Conservation (phyloP, 805 yeast species). For the Priceomyces medius region DNA sequence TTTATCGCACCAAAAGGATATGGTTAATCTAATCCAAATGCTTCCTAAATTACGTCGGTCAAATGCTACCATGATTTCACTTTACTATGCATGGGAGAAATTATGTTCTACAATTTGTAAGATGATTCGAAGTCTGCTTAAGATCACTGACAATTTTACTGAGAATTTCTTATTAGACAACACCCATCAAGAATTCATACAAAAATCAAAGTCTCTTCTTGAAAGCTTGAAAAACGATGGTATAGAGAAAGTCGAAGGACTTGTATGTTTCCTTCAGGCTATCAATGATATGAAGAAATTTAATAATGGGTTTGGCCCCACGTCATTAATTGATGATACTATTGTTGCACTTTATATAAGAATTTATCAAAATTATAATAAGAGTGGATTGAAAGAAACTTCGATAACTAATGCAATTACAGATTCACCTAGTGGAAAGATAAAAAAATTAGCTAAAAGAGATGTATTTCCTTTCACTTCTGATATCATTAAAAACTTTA, state of each 20-base stretch:
- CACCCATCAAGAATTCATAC: constrained; percentile 43
- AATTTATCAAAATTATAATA: constrained; percentile 33
- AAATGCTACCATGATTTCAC: constrained; percentile 70
- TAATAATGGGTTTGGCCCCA: constrained; percentile 80
- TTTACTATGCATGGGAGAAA: constrained; percentile 65
- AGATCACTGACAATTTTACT: constrained; percentile 46
- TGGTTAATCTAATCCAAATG: constrained; percentile 57
- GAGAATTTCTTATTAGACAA: constrained; percentile 51
- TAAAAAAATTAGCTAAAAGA: constrained; percentile 39
- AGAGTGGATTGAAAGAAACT: constrained; percentile 6
- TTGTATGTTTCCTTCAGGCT: constrained; percentile 48
- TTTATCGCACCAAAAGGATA: constrained; percentile 52
- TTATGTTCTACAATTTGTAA: constrained; percentile 52
- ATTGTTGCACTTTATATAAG: constrained; percentile 59
- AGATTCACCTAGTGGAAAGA: constrained; percentile 32
- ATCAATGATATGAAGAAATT: constrained; percentile 62
- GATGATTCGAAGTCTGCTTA: constrained; percentile 47
- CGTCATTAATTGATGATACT: constrained; percentile 72
- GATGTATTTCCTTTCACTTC: constrained; percentile 41
- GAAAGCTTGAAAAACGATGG: constrained; percentile 28
- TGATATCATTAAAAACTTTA: constrained; percentile 30
- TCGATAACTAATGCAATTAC: constrained; percentile 3
- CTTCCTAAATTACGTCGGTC: constrained; percentile 75
- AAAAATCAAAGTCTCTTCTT: constrained; percentile 30
- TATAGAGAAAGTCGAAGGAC: constrained; percentile 36